Base-by-base conservation (phyloP, 2,329 filamentous ascomycete genomes). In the Phoma sp. region DNA sequence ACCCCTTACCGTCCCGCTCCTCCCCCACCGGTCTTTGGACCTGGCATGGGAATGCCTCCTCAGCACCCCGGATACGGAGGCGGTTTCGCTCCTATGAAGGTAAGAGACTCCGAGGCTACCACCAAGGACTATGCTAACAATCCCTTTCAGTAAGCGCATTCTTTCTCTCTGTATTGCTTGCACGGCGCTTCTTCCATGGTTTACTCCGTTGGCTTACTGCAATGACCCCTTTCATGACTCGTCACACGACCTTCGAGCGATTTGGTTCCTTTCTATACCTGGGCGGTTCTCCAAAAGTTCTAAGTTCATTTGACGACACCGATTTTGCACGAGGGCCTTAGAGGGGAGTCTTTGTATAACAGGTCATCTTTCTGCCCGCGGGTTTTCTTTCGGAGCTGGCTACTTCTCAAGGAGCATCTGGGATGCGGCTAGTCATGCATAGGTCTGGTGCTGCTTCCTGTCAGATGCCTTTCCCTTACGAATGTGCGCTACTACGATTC, bases 1-100 rank as follows among this genome's bases (percentile, higher is more conserved):
- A 98, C 95, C 65, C 95, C 95, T 54, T 98, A 99, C 80, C 90
- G 95, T 61, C 95, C 95, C 59, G 95, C 95, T 43, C 95, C 95
- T 57, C 88, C 88, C 36, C 88, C 88, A 66, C 88, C 88, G 30
- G 87, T 90, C 71, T 90, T 87, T 32, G 65, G 65, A 75, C 87
- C 86, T 49, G 83, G 83, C 59, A 88, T 88, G 85, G 86, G 85
- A 63, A 87, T 88, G 81, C 83, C 84, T 59, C 85, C 85, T 20
- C 77, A 81, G 64, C 69, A 87, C 74, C 83, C 83, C 53, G 87
- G 86, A 71, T 51, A 51, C 36, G 61, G 65, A 42, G 82, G 82
- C 70, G 85, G 84, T 71, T 88, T 85, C 77, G 84, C 84, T 70
- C 85, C 85, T 56, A 85, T 87, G 84, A 87, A 88, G 83, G 85